phyloP scores from a whole-genome alignment of 2,329 filamentous ascomycete species.

The Botrytis tulipae region DNA sequence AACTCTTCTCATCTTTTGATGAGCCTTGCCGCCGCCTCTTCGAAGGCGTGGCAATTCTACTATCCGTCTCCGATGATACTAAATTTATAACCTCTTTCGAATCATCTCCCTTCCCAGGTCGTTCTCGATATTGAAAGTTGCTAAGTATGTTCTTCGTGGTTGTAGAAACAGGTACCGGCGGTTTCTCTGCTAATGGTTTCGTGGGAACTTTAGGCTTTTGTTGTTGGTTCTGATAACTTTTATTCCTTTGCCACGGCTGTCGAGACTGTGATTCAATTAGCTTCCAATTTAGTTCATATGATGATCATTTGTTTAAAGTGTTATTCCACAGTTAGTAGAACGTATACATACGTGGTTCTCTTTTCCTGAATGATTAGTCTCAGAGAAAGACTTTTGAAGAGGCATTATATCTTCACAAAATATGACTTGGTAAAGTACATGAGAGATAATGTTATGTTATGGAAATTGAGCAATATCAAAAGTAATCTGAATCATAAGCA shows the following conservation, averaged over 20 bases:
- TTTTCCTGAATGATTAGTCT: slow-evolving; percentile 38
- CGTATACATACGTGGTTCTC: slow-evolving; percentile 29
- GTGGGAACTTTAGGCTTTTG: slow-evolving; percentile 24
- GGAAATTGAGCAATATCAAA: neutral
- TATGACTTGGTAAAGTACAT: slow-evolving; percentile 1
- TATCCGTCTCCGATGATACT: slow-evolving; percentile 27
- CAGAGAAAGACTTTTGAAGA: slow-evolving; percentile 41
- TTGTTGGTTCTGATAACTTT: slow-evolving; percentile 32
- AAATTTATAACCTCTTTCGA: slow-evolving; percentile 30
- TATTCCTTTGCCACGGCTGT: slow-evolving; percentile 37
- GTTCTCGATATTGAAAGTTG: slow-evolving; percentile 51
- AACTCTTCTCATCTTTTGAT: slow-evolving; percentile 7
- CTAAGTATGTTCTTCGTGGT: slow-evolving; percentile 61
- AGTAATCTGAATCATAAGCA: neutral
- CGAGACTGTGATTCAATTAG: slow-evolving; percentile 26
- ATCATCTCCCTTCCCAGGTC: slow-evolving; percentile 28
- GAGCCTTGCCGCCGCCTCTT: neutral
- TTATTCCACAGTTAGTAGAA: neutral
- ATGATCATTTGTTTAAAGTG: neutral
- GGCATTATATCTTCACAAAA: slow-evolving; percentile 33
- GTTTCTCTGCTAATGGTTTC: slow-evolving; percentile 35
- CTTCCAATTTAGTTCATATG: neutral
- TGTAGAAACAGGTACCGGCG: slow-evolving; percentile 45
- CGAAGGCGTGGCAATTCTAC: slow-evolving; percentile 30
- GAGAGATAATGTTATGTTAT: neutral